Conservation (phyloP, 192 early-diverging fungal genomes). For the Mortierella alpina region DNA sequence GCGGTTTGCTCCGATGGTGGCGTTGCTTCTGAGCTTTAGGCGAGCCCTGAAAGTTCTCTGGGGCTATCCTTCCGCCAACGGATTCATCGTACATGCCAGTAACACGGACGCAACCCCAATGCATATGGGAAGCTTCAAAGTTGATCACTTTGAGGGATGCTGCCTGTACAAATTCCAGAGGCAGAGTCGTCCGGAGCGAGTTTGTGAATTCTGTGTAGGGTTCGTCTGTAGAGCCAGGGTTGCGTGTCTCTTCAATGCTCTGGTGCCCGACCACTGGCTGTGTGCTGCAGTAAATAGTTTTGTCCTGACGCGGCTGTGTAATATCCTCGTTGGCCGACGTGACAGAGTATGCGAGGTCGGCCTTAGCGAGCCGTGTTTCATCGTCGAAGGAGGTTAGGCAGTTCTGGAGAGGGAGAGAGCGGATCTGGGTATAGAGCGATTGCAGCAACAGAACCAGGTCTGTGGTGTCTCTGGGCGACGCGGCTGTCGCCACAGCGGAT, state of each 20-base stretch:
- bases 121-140: constrained; percentile 45
- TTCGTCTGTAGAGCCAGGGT: constrained; percentile 6
- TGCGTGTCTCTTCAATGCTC: constrained; percentile 6
- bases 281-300: background rate
- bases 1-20: constrained; percentile 13
- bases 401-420: constrained; percentile 49
- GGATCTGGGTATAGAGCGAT: constrained; percentile 56
- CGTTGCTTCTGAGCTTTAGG: constrained; percentile 38
- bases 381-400: constrained; percentile 44
- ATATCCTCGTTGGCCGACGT: constrained; percentile 48
- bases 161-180: constrained; percentile 38
- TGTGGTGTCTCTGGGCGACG: constrained; percentile 40
- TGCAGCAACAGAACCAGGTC: constrained; percentile 53
- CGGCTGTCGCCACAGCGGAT: background rate
- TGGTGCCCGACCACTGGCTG: constrained; percentile 2
- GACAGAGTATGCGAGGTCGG: constrained; percentile 42
- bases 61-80: constrained; percentile 34
- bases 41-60: constrained; percentile 35
- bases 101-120: constrained; percentile 46
- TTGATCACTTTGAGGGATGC: constrained; percentile 52
- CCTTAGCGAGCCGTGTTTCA: constrained; percentile 25
- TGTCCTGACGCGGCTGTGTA: constrained; percentile 22
- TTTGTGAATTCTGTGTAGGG: constrained; percentile 18
- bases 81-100: constrained; percentile 54
- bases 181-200: constrained; percentile 38